Percentiles rank a stretch among this genome's conserved stretches.
Evolutionary conservation across 805 yeast genomes (phyloP).

Genomic region (Torulaspora franciscae): DNA sequence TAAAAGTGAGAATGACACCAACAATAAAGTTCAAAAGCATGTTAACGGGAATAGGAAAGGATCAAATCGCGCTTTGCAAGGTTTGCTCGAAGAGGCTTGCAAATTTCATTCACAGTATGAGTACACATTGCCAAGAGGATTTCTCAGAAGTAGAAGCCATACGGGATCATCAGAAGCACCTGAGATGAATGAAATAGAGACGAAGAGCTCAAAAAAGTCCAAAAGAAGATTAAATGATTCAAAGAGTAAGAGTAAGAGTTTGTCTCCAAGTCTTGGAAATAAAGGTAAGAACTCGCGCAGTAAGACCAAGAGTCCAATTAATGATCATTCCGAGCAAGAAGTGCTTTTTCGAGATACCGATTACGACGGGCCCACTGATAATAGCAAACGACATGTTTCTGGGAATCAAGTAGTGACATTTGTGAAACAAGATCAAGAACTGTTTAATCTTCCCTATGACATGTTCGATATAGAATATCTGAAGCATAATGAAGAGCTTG

Average conservation of each 20-base stretch:
- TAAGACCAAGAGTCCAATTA: neutral
- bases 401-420: constrained; percentile 9
- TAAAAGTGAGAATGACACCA: neutral
- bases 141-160: constrained; percentile 18
- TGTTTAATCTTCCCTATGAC: constrained; percentile 11
- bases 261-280: neutral
- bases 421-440: constrained; percentile 15
- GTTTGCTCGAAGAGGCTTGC: constrained; percentile 28
- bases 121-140: constrained; percentile 24
- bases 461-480: constrained; percentile 22
- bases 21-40: neutral
- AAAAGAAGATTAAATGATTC: neutral
- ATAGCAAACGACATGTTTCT: constrained; percentile 1
- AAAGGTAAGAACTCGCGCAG: neutral
- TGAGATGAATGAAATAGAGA: neutral
- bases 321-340: neutral
- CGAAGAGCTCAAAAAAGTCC: neutral
- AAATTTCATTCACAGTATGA: constrained; percentile 27
- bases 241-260: neutral
- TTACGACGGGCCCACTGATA: neutral
- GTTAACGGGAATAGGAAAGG: neutral
- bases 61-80: constrained; percentile 10
- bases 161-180: neutral
- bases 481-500: neutral
- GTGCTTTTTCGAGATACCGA: too few species aligned